Evolutionary conservation across 75 land plant genomes (phyloP), one percentile per base, ranked within the genome.

Genomic region (Isoetes taiwanensis): DNA sequence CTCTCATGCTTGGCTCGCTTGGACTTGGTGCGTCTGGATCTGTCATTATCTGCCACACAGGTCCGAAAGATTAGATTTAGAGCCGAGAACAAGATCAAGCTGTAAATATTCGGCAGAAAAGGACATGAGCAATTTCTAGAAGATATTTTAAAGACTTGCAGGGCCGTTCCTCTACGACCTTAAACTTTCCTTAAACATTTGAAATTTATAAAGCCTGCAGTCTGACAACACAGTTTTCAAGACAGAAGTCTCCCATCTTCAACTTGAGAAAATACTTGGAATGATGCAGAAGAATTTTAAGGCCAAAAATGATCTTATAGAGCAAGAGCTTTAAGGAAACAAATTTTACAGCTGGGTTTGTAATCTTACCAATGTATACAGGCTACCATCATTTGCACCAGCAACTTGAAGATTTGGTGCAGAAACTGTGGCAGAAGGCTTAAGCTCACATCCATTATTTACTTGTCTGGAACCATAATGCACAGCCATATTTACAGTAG

Each of bases 1-100:
- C 90, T 19, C 85, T 68, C 4, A 78, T 64, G 5, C 43, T 68
- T 10, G 94, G 90, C 43, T 87, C 79, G 41, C 94, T 87, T 2
- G 94, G 94, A 30, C 82, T 87, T 0, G 94, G 94, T 31, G 94
- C 79, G 65, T 87, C 94, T 19, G 94, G 94, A 41, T 87, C 94
- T 1, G 80, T 80, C 94, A 87, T 84, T 24, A 87, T 66, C 94
- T 87, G 62, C 37, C 30, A 25, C 10, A 29, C 2, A 52, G 14
- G 28, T 3, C 5, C 2, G 21, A 16, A 37, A 23, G 43, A 3
- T 37, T 1, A 42, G 16, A n/a, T n/a, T n/a, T n/a, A n/a, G n/a
- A n/a, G n/a, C n/a, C n/a, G n/a, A n/a, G n/a, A n/a, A n/a, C n/a
- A n/a, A n/a, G n/a, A n/a, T n/a, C n/a, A n/a, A n/a, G n/a, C n/a